Base-by-base conservation (phyloP, 2,329 filamentous ascomycete species). In the Fonsecaea monophora region DNA sequence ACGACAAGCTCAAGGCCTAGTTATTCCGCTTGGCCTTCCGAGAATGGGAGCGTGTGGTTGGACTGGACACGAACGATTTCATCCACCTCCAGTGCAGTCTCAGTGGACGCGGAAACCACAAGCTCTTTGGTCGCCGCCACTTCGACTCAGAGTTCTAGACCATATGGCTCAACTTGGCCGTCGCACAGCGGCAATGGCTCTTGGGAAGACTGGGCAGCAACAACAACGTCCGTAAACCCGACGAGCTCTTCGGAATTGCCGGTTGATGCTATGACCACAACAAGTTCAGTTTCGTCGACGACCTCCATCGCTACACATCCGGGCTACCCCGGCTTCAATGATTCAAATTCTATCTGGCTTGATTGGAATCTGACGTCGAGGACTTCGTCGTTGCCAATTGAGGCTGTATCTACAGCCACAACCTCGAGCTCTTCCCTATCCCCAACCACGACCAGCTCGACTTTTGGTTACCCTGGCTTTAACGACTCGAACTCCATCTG, bases 261-360 rank as follows among this genome's bases (percentile, higher is more conserved):
- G n/a, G 62, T 53, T 58, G 40, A 50, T 48, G 45, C 62, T 21
- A 2, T 42, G 7, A 64, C 54, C 10, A 63, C 56, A 5, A 38
- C 40, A 25, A 30, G 45, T 50, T 50, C 45, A 4, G 15, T 25
- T 25, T 50, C 45, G 3, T 30, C 37, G 4, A 40, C 35, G 9
- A 58, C 55, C 13, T 40, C 55, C 55, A 25, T 38, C 25, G 34
- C n/a, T 40, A 21, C 45, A 5, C 30, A 58, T 25, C 10, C 55
- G 18, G 18, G 35, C 13, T 50, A 30, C 18, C 21, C 45, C 4
- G 45, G 45, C 45, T 55, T 35, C 4, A 55, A 55, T 37, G 53
- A 55, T 32, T 55, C 53, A 15, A 55, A 55, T 15, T 55, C 53
- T 34, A n/a, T 55, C 18, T 55, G 53, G 53, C n/a, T 55, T 4